Base-by-base conservation (phyloP, 2,329 filamentous ascomycete species). In the Microcyclosporella mali region DNA sequence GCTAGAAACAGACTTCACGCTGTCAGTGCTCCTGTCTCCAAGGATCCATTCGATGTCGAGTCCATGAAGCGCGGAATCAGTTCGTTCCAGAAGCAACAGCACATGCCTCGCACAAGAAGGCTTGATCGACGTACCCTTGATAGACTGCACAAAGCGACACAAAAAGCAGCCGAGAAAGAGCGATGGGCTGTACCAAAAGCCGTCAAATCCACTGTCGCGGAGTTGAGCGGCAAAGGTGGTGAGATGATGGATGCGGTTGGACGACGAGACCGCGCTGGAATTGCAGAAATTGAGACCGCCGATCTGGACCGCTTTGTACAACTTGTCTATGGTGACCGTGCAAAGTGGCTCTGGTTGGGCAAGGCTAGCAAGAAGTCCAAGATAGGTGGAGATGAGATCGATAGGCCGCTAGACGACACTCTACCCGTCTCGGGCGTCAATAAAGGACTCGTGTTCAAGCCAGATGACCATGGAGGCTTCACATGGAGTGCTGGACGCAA, bases 221-320 rank as follows among this genome's bases (percentile, higher is more conserved):
- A 95, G 65, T 79, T 98, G 30, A 88, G 88, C 53, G 90, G 92
- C 11, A 95, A 95, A 63, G 84, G 90, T 40, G 89, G 89, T 36
- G 90, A 95, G 63, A 84, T 95, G 35, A 88, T 94, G 72, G 89
- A 88, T n/a, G 94, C 94, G 73, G 88, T 95, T 4, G 85, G 85
- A 18, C 68, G 71, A 27, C 81, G 84, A 36, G 88, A 94, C 55
- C 94, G 94, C 65, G 87, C 82, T 43, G 87, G 88, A 3, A 89
- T 97, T 52, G 85, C 86, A 3, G 90, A 95, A 56, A 82, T 95
- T 28, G 92, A 98, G 67, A 97, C 89, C 1, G 73, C 88, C 8
- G 88, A 97, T 58, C 80, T 95, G 41, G 88, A 94, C 55, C 81
- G 75, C 34, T 94, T 97, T 53, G 76, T 87, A 37, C 80, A 80